Evolutionary conservation across 2,329 filamentous ascomycete species (phyloP).

Genomic region (Sclerotinia glacialis): DNA sequence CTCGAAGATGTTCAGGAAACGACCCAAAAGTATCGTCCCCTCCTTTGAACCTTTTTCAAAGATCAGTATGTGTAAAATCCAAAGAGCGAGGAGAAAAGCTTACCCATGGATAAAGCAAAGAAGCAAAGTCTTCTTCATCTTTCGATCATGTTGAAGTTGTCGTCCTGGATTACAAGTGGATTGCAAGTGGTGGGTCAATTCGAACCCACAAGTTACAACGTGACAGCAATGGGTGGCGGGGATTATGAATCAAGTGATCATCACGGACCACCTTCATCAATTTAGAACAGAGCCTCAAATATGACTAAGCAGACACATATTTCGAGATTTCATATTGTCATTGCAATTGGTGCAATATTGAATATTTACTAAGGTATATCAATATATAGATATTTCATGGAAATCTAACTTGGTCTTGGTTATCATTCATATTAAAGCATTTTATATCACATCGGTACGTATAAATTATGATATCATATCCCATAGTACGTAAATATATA

Average conservation of each 20-base stretch:
- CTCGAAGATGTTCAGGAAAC: conserved; percentile 70
- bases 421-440: no score
- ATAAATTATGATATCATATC: no score
- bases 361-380: not conserved
- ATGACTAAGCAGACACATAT: not conserved
- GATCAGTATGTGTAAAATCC: conserved; percentile 10
- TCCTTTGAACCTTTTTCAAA: conserved; percentile 49
- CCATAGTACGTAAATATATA: no score
- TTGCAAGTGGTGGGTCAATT: not conserved
- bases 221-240: not conserved
- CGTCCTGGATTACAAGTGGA: not conserved
- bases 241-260: not conserved
- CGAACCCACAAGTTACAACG: not conserved
- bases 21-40: conserved; percentile 74
- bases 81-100: conserved; percentile 47
- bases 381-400: not conserved
- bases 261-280: not conserved
- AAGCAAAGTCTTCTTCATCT: conserved; percentile 74
- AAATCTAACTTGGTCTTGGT: not conserved
- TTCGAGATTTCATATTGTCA: not conserved
- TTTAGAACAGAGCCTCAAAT: conserved; percentile 1
- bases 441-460: no score
- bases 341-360: not conserved
- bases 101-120: conserved; percentile 86
- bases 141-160: conserved; percentile 31